Evolutionary conservation across 768 basidiomycete species (phyloP), one percentile per base, ranked within the genome.

Genomic region (Amanita polypyramis): DNA sequence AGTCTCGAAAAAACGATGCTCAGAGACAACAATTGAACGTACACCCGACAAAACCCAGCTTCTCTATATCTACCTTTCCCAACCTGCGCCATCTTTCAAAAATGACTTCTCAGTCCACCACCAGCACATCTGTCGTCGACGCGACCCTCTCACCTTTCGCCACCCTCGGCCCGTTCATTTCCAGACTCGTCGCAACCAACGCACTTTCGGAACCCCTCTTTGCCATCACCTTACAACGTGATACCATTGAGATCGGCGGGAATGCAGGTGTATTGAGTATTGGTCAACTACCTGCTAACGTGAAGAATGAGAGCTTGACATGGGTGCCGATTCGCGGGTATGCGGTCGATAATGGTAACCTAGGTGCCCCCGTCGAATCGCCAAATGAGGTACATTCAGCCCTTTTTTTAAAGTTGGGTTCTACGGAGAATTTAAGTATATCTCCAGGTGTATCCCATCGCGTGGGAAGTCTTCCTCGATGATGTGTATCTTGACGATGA

Each of bases 401-500:
- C n/a, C n/a, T 15, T 23, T 12, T n/a, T 12, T n/a, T 19, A n/a
- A 15, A 4, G 7, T 21, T 44, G 17, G 3, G 20, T 15, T 34
- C 2, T 25, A 14, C 7, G 19, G 9, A 23, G 9, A n/a, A 55
- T 23, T 53, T 58, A 5, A 23, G 12, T 58, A 54, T 8, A 25
- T 32, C 29, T n/a, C 5, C 54, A 80, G 80, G 60, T 63, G 10
- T 82, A 82, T 58, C 77, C 80, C 1, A 66, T 82, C 21, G 70
- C 79, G 9, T 88, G 86, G 86, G 86, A 89, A 60, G 65, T 86
- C 5, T 68, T 74, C 21, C 50, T 89, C 5, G 85, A 86, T 45
- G 79, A 79, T 48, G 80, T 88, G 4, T 88, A 70, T 58, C 70
- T 90, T 29, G 81, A 88, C 53, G 84, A 80, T 10, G 56, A 69